Evolutionary conservation across 2,329 filamentous ascomycete species (phyloP), one percentile per base, ranked within the genome.

Genomic region (Pochonia chlamydosporia): DNA sequence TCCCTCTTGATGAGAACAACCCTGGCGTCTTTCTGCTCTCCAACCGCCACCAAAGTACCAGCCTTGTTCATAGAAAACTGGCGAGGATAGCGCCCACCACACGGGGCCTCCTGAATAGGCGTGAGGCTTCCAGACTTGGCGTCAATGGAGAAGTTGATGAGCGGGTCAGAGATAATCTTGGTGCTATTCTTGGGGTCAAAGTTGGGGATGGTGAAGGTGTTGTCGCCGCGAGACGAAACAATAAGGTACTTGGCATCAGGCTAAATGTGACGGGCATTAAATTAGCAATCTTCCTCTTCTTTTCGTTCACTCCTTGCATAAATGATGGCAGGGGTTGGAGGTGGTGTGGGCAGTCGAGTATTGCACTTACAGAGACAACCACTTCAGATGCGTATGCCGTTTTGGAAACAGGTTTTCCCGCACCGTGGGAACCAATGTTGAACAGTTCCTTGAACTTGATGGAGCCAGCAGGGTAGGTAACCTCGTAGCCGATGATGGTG

Each of bases 141-240:
- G 55, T 80, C 65, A 54, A 88, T 76, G 47, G 68, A 59, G 67
- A 81, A 88, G 49, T 72, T 81, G 50, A 84, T 74, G 46, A 91
- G 66, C 1, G 84, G 77, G 62, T 88, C 84, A 0, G 82, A 84
- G 8, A 72, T 59, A 47, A 81, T 69, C 11, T 56, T 51, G 8
- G 70, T 72, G 52, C 55, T 64, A 59, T 74, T 69, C 54, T 57
- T 51, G 49, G 63, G 46, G 56, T 75, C 69, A 30, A 65, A 62
- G 63, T 72, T 71, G 48, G 70, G 64, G 47, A 78, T 69, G 13
- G 57, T 57, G 59, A 83, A 76, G 20, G 73, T 66, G 39, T 68
- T 70, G 59, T 85, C 84, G 59, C 78, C 76, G 51, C 87, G 82
- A 52, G 85, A 86, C 3, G 83, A 85, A 36, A 85, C 74, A 54